Evolutionary conservation across 1,139 yeast genomes (phyloP), one percentile per base, ranked within the genome.

Genomic region (Zygoascus sp.): DNA sequence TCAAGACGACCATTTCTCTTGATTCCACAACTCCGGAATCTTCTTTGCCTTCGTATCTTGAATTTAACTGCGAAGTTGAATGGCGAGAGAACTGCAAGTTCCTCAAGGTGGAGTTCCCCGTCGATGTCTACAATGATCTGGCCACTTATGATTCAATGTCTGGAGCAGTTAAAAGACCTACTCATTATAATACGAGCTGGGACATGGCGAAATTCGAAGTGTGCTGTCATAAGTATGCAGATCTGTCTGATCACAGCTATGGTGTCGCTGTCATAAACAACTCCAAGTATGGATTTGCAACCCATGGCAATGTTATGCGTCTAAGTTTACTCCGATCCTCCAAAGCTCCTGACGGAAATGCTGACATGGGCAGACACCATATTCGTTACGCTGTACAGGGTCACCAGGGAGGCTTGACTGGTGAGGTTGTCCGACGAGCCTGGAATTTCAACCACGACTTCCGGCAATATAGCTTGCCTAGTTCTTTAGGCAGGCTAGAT

Each of bases 181-280:
- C 97, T 0, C 96, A 89, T 65, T 88, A 74, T 68, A 90, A 90
- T 63, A 89, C 97, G 1, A 72, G 87, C 2, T 89, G 97, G 97
- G 97, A 89, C 61, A 82, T 82, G 38, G 96, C 97, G 47, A 89
- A 88, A 65, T 90, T 90, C 65, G 97, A 90, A 66, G 95, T 88
- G 16, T 86, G 96, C 57, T 88, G 84, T 60, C 97, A 90, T 65
- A 85, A 86, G 62, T 90, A 85, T 67, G 88, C 90, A 63, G 97
- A 90, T 62, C 80, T 85, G 59, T 83, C 94, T 22, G 96, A 87
- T 58, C 77, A 70, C 64, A 79, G 76, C 54, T 88, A 86, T 60
- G 97, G 97, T 60, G 94, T 88, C 13, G 76, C 94, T 0, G 68
- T 90, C 16, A 64, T 90, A 58, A 89, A 88, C 63, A 82, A 86